A percentile compares a stretch with the other conserved stretches of the same genome.
These are phyloP conservation scores for Aspergillus sp. DNA, from an alignment of 2,329 filamentous ascomycete species.

Conservation along the genomic window DNA sequence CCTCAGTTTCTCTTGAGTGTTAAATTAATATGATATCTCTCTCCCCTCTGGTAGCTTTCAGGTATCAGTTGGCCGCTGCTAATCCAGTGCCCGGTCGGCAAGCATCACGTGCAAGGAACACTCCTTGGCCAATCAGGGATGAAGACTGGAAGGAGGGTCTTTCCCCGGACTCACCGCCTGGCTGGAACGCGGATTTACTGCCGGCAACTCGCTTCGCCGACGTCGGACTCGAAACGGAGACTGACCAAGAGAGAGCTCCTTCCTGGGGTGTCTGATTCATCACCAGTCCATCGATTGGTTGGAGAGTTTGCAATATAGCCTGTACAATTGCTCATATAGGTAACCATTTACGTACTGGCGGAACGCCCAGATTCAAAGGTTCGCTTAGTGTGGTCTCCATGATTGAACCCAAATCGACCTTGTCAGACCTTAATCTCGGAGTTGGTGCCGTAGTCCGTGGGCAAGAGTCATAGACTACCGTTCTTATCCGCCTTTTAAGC, in stretches of 20 bases:
- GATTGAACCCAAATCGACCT: background rate
- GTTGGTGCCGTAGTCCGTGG: constrained; percentile 30
- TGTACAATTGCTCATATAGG: background rate
- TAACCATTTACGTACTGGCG: no score
- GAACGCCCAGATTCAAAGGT: background rate
- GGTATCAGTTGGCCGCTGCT: constrained; percentile 6
- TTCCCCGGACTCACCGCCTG: constrained; percentile 3
- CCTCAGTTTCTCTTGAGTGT: background rate
- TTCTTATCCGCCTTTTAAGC: constrained; percentile 17
- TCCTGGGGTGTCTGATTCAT: background rate
- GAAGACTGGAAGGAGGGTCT: background rate
- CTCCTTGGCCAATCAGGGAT: background rate
- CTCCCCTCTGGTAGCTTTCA: background rate
- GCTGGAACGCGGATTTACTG: constrained; percentile 1
- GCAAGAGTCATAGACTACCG: constrained; percentile 25
- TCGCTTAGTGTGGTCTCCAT: background rate
- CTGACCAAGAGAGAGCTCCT: background rate
- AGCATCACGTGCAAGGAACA: constrained; percentile 13
- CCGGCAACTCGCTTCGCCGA: constrained; percentile 5
- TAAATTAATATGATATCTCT: background rate
- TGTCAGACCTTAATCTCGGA: constrained; percentile 22
- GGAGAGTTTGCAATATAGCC: background rate
- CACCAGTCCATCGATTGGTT: background rate
- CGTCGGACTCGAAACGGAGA: background rate
- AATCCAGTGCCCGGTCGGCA: constrained; percentile 8